These are phyloP conservation scores for Phoenix dactylifera DNA, from an alignment of 176 grass and related monocot genomes.

Conservation along the genomic window DNA sequence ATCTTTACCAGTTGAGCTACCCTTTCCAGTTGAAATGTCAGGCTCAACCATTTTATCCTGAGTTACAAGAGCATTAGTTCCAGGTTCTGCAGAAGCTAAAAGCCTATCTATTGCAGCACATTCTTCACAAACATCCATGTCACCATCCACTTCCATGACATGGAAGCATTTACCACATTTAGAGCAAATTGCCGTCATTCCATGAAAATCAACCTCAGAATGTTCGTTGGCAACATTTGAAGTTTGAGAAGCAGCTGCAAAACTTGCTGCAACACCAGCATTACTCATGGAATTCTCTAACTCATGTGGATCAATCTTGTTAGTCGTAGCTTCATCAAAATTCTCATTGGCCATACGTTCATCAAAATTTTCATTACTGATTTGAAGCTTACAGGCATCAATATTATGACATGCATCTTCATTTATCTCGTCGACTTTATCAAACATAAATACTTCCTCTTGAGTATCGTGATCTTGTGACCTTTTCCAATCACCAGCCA, in stretches of 20 bases:
- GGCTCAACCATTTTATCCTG: constrained; percentile 16
- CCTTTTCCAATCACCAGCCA: constrained; percentile 43
- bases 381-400: constrained; percentile 1
- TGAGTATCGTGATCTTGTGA: constrained; percentile 31
- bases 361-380: constrained; percentile 15
- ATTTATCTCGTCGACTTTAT: constrained; percentile 62
- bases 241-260: constrained; percentile 13
- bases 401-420: constrained; percentile 32
- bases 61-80: constrained; percentile 4
- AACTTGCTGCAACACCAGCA: constrained; percentile 14
- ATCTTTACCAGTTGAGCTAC: not conserved
- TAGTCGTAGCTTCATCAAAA: not conserved
- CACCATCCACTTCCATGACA: constrained; percentile 23
- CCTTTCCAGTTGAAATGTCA: constrained; percentile 19
- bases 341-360: not conserved
- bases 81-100: constrained; percentile 4
- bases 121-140: constrained; percentile 37
- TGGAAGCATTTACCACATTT: constrained; percentile 44
- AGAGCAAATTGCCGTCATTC: constrained; percentile 33
- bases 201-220: constrained; percentile 10
- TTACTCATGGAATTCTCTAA: constrained; percentile 23
- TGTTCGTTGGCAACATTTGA: constrained; percentile 15
- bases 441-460: constrained; percentile 75
- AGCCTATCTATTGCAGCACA: constrained; percentile 27
- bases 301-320: constrained; percentile 6